Evolutionary conservation across 805 yeast genomes (phyloP).

Genomic region (Wickerhamomyces canadensis): DNA sequence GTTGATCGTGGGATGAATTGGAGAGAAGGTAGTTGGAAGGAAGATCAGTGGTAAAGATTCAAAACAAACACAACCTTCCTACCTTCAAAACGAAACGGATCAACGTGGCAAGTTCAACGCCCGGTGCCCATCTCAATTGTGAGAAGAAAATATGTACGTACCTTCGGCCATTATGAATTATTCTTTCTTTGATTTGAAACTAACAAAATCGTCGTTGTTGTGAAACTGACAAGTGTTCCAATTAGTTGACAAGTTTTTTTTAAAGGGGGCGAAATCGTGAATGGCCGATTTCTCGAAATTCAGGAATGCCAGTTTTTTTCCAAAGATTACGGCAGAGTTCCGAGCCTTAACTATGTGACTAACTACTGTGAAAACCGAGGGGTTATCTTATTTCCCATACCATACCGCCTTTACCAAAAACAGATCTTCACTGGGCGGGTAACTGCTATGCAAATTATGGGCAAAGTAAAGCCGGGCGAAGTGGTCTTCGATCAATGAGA

Average conservation of each 20-base stretch:
- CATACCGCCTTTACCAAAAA: too few species aligned
- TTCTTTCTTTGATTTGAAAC: background rate
- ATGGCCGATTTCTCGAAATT: background rate
- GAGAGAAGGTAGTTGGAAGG: too few species aligned
- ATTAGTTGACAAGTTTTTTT: background rate
- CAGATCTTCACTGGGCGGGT: too few species aligned
- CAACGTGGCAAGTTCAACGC: background rate
- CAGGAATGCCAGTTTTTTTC: background rate
- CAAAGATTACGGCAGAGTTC: too few species aligned
- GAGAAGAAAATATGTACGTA: slow-evolving; percentile 1
- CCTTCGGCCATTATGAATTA: slow-evolving; percentile 14
- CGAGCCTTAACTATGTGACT: background rate
- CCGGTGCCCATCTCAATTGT: background rate
- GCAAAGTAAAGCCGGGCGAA: too few species aligned
- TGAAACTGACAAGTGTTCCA: background rate
- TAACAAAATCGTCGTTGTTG: background rate
- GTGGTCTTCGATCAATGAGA: too few species aligned
- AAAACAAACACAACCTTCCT: too few species aligned
- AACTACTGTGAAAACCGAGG: background rate
- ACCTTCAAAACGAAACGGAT: too few species aligned
- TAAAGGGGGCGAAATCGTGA: slow-evolving; percentile 1
- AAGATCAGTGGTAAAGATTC: too few species aligned
- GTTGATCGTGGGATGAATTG: too few species aligned
- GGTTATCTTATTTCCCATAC: too few species aligned
- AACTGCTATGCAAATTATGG: too few species aligned